A percentile compares a stretch with the other conserved stretches of the same genome.
phyloP scores from a whole-genome alignment of 139 green algal genomes.

The Coelastrella sp. region DNA sequence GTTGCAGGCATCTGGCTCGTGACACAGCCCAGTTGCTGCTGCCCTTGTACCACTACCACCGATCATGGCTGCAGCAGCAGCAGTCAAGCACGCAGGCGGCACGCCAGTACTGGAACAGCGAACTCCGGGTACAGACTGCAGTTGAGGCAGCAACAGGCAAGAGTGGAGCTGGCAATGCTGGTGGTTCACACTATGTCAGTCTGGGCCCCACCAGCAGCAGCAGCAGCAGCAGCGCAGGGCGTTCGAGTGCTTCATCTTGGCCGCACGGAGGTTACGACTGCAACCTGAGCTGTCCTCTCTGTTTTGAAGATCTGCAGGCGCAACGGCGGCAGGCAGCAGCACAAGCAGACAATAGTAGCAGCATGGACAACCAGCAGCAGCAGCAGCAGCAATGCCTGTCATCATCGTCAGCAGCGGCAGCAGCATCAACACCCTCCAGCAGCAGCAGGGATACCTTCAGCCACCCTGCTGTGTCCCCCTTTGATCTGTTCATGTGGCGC shows the following conservation, averaged over 20 bases:
- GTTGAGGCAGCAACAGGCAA: conserved; percentile 8
- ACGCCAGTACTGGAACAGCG: too few species aligned
- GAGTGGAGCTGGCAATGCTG: not conserved
- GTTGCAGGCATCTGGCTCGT: not conserved
- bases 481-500: conserved; percentile 31
- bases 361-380: not conserved
- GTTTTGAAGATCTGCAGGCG: not conserved
- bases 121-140: not conserved
- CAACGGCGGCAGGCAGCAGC: not conserved
- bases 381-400: not conserved
- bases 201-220: not conserved
- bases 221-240: not conserved
- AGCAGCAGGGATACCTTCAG: not conserved
- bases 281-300: not conserved
- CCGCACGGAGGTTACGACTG: not conserved
- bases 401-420: not conserved
- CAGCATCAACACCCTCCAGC: not conserved
- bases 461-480: not conserved
- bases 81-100: too few species aligned
- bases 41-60: too few species aligned
- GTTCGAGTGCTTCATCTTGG: not conserved
- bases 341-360: not conserved
- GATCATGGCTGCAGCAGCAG: too few species aligned
- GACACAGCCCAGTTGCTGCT: too few species aligned
- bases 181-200: not conserved